A percentile compares a stretch with the other conserved stretches of the same genome.
Evolutionary conservation across 306 rosid genomes (phyloP).

Genomic region (Sicyos edulis): DNA sequence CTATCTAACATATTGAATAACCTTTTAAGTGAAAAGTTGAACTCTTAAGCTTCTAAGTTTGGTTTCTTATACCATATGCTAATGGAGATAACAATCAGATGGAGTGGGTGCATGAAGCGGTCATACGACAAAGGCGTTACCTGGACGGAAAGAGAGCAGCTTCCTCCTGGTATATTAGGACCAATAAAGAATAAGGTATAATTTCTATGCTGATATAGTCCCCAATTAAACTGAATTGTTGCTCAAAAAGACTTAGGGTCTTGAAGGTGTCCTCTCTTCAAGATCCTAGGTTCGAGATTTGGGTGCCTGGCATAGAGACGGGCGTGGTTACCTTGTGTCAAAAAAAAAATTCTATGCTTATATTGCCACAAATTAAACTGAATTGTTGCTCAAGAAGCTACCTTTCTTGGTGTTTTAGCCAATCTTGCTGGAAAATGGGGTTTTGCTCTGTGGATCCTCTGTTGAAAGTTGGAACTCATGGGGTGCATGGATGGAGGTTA

Average conservation of each 20-base stretch:
- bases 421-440: constrained; percentile 71
- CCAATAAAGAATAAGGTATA: constrained; percentile 92
- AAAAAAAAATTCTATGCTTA: not conserved
- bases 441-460: constrained; percentile 83
- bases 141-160: constrained; percentile 83
- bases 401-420: constrained; percentile 45
- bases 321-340: too few species aligned
- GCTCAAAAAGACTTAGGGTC: not conserved
- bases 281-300: too few species aligned
- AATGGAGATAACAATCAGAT: constrained; percentile 37
- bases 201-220: not conserved
- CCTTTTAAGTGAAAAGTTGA: not conserved
- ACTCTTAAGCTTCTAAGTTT: not conserved
- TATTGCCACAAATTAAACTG: not conserved
- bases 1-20: not conserved
- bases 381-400: not conserved
- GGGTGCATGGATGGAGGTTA: constrained; percentile 97
- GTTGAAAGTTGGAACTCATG: constrained; percentile 98
- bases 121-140: constrained; percentile 73
- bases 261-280: too few species aligned
- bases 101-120: constrained; percentile 89
- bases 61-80: not conserved
- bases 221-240: not conserved
- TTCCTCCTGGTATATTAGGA: constrained; percentile 96
- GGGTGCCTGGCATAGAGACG: too few species aligned